A percentile compares a stretch with the other conserved stretches of the same genome.
Evolutionary conservation across 805 yeast genomes (phyloP).

Genomic region (Teunomyces aglyptinius): DNA sequence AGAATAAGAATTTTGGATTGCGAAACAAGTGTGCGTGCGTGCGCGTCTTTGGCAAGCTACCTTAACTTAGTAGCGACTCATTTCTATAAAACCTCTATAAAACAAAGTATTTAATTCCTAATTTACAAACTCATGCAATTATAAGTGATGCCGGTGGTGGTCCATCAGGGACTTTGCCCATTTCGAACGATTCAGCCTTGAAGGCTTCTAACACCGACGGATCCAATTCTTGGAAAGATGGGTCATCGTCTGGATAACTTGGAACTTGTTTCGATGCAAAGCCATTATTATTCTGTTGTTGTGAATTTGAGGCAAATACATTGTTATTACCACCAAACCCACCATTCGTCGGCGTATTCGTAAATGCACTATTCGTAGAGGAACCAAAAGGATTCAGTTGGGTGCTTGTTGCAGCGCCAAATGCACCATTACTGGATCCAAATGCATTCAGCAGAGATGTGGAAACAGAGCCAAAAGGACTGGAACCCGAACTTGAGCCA

Average conservation of each 20-base stretch:
- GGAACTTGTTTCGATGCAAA: slow-evolving; percentile 8
- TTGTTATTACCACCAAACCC: neutral
- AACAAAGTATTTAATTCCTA: neutral
- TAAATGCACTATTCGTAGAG: slow-evolving; percentile 12
- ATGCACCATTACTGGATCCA: slow-evolving; percentile 4
- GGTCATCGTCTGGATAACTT: neutral
- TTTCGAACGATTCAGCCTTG: slow-evolving; percentile 42
- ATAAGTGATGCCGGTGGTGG: slow-evolving; percentile 60
- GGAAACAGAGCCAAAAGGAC: neutral
- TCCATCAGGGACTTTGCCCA: slow-evolving; percentile 68
- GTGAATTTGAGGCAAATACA: neutral
- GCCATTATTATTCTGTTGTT: slow-evolving; percentile 5
- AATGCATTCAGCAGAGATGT: neutral
- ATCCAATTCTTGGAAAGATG: slow-evolving; percentile 35
- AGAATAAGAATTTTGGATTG: neutral
- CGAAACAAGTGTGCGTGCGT: neutral
- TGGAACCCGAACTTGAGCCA: neutral
- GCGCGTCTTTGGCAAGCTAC: too few species aligned
- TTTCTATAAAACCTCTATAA: neutral
- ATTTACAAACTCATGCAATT: neutral
- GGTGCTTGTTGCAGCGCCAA: neutral
- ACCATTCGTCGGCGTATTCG: slow-evolving; percentile 2
- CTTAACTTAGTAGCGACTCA: neutral
- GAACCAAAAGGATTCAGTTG: slow-evolving; percentile 14
- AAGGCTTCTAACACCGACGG: slow-evolving; percentile 48